Percentiles rank a stretch among this genome's conserved stretches.
Conservation (phyloP, 345 rosid genomes). For the Diplotaxis tenuifolia region DNA sequence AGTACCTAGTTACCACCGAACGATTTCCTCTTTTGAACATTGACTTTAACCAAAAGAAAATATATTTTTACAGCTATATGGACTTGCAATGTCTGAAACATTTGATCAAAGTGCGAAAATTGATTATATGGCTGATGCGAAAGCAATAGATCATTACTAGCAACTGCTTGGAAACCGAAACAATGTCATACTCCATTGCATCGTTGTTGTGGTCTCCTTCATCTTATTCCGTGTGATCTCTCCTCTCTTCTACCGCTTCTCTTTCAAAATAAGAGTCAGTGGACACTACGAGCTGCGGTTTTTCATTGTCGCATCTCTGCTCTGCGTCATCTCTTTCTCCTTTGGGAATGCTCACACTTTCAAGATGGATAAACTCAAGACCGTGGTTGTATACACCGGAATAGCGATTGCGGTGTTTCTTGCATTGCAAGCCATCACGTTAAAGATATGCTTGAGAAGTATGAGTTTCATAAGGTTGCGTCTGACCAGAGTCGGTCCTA, state of each 20-base stretch:
- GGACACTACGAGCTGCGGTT: conserved; percentile 50
- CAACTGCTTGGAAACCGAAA: conserved; percentile 45
- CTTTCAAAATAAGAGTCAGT: conserved; percentile 43
- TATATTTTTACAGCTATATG: conserved; percentile 24
- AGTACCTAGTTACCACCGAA: no score
- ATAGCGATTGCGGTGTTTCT: conserved; percentile 47
- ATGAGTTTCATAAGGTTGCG: conserved; percentile 37
- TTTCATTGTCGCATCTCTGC: conserved; percentile 48
- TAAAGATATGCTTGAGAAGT: conserved; percentile 38
- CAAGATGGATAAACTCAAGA: conserved; percentile 23
- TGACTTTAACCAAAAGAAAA: neutral
- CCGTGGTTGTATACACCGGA: conserved; percentile 41
- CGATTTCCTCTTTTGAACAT: no score
- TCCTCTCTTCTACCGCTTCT: conserved; percentile 54
- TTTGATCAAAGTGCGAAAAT: neutral
- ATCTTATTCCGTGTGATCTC: conserved; percentile 59
- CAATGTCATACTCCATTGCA: conserved; percentile 36
- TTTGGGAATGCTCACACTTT: conserved; percentile 54
- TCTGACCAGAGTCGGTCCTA: no score
- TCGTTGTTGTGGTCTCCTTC: conserved; percentile 53
- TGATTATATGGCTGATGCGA: neutral
- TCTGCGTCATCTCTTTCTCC: conserved; percentile 61
- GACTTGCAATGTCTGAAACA: neutral
- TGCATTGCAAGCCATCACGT: conserved; percentile 47
- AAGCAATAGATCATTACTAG: conserved; percentile 46